Evolutionary conservation across 2,329 filamentous ascomycete species (phyloP).

Genomic region (Berkeleyomyces basicola): DNA sequence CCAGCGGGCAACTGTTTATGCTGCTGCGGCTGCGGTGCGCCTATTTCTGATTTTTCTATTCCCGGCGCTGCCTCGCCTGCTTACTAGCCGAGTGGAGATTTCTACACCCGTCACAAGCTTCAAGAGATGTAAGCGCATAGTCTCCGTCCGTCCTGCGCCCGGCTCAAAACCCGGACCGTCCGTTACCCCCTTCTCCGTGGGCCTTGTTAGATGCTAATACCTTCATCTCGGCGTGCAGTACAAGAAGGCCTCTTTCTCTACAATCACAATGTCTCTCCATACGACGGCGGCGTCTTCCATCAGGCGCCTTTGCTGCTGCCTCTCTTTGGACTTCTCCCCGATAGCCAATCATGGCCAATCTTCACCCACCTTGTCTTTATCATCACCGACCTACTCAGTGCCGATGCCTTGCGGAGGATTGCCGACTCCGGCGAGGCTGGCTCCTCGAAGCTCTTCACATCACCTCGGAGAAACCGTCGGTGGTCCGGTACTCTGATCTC

Average conservation of each 20-base stretch:
- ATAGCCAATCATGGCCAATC: constrained; percentile 46
- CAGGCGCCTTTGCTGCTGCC: constrained; percentile 81
- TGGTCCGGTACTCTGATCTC: constrained; percentile 64
- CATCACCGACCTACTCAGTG: constrained; percentile 63
- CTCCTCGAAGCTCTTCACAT: constrained; percentile 60
- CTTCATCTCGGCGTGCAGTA: constrained; percentile 33
- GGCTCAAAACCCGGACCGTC: not conserved
- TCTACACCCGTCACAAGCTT: constrained; percentile 96
- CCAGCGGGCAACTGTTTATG: constrained; percentile 37
- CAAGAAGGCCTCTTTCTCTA: constrained; percentile 96
- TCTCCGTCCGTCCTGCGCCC: not conserved
- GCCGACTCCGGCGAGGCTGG: constrained; percentile 66
- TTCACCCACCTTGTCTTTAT: constrained; percentile 71
- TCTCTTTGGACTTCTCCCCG: constrained; percentile 76
- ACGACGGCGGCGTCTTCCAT: constrained; percentile 75
- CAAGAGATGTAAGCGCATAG: constrained; percentile 61
- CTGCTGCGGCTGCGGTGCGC: constrained; percentile 59
- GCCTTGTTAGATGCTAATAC: constrained; percentile 1
- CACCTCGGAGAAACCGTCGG: constrained; percentile 51
- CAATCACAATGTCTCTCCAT: constrained; percentile 88
- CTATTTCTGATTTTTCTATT: constrained; percentile 67
- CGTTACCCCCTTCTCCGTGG: not conserved
- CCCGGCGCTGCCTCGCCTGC: constrained; percentile 64
- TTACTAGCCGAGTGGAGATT: constrained; percentile 86
- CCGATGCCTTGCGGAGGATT: constrained; percentile 60